These are phyloP conservation scores for Nannochloropsis salina DNA, from an alignment of 108 stramenopile genomes.

Conservation along the genomic window DNA sequence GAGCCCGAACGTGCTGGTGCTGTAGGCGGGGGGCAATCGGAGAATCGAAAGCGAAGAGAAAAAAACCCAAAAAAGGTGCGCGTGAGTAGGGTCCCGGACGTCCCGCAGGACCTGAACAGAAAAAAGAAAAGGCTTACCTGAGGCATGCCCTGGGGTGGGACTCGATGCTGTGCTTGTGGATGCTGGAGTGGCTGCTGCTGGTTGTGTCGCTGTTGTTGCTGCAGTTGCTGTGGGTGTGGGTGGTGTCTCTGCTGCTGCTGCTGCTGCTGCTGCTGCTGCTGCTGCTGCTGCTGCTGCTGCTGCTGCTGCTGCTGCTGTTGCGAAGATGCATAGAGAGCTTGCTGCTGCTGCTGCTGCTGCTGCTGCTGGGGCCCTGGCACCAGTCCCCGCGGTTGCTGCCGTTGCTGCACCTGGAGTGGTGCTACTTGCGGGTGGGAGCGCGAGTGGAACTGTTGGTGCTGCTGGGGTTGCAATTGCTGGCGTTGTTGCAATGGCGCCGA, in stretches of 20 bases:
- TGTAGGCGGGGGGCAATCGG: no score
- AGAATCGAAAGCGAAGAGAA: no score
- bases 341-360: background rate
- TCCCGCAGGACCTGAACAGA: no score
- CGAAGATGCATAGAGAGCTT: background rate
- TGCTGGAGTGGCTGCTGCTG: background rate
- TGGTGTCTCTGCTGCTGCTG: background rate
- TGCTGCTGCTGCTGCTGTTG: background rate
- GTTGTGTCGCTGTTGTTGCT: background rate
- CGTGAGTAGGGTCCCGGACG: no score
- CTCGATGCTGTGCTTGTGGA: background rate
- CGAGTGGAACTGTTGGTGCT: background rate
- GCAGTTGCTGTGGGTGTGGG: background rate
- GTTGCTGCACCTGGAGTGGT: background rate
- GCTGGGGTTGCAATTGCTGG: background rate
- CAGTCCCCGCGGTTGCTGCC: background rate
- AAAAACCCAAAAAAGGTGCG: no score
- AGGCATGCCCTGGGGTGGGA: no score
- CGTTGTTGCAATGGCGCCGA: background rate
- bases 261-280: background rate
- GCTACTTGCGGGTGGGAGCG: no score
- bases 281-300: background rate
- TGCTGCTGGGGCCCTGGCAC: background rate
- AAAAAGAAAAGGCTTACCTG: no score
- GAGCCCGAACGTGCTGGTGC: background rate